Evolutionary conservation across 805 yeast species (phyloP).

Genomic region (Starmerella sirachaensis): DNA sequence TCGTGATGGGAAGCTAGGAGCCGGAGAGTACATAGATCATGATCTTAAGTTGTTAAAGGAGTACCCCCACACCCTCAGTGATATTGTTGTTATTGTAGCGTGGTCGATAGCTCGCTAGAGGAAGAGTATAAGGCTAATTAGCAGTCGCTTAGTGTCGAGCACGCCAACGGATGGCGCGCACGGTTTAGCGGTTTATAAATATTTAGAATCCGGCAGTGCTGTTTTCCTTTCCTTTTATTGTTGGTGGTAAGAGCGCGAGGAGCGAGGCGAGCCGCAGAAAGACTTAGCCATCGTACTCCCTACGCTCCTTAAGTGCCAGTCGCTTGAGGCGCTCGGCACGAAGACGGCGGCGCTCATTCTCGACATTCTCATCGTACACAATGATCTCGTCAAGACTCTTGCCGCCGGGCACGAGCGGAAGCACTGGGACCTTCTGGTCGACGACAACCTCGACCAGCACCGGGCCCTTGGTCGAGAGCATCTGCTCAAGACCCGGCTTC

Average conservation of each 20-base stretch:
- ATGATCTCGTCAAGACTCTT: constrained; percentile 89
- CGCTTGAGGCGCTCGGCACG: constrained; percentile 27
- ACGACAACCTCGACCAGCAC: constrained; percentile 81
- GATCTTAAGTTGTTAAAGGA: no score
- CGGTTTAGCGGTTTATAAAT: no score
- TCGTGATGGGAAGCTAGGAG: no score
- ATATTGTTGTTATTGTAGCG: no score
- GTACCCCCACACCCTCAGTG: no score
- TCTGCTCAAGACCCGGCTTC: constrained; percentile 45
- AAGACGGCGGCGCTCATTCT: constrained; percentile 37
- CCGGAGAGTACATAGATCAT: no score
- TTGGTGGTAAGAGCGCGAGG: neutral
- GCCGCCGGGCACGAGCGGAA: constrained; percentile 98
- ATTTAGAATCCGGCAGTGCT: no score
- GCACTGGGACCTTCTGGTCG: constrained; percentile 84
- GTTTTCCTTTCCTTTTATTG: no score
- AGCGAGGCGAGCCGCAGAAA: neutral
- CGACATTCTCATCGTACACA: constrained; percentile 70
- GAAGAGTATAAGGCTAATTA: no score
- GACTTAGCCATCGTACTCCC: constrained; percentile 18
- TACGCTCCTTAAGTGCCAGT: constrained; percentile 21
- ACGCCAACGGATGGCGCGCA: no score
- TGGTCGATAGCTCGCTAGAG: no score
- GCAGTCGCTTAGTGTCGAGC: no score
- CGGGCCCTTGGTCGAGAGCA: constrained; percentile 69